A percentile compares a stretch with the other conserved stretches of the same genome.
These are phyloP conservation scores for Lecanicillium sp. DNA, from an alignment of 2,329 filamentous ascomycete genomes.

Conservation along the genomic window DNA sequence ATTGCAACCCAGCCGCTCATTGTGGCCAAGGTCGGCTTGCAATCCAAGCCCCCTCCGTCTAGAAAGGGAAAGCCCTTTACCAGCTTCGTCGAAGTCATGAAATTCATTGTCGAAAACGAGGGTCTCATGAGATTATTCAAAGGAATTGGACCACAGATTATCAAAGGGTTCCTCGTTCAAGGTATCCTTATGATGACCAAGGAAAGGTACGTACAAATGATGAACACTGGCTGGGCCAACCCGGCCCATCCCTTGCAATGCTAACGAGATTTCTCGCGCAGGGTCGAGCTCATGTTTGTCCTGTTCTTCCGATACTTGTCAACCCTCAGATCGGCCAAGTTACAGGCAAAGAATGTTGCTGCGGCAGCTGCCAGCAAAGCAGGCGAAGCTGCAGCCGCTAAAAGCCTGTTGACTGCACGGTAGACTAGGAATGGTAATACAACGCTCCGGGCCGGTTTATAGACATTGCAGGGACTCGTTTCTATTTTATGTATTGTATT, in stretches of 20 bases:
- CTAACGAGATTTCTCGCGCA: conserved; percentile 23
- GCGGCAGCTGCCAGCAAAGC: conserved; percentile 44
- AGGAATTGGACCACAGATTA: conserved; percentile 86
- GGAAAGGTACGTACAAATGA: conserved; percentile 67
- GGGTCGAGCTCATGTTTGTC: conserved; percentile 83
- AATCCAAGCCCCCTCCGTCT: conserved; percentile 81
- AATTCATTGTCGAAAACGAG: conserved; percentile 85
- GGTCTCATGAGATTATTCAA: conserved; percentile 84
- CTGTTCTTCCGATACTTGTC: conserved; percentile 77
- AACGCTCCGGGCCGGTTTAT: too few relatives aligned
- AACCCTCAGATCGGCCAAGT: conserved; percentile 59
- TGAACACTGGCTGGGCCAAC: too few relatives aligned
- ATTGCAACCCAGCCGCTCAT: conserved; percentile 91
- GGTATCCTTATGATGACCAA: conserved; percentile 99
- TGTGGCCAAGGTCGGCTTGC: conserved; percentile 93
- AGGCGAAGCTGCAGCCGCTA: conserved; percentile 10
- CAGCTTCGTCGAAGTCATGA: conserved; percentile 89
- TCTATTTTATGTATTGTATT: not conserved
- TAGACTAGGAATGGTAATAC: not conserved
- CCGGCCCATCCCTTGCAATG: not conserved
- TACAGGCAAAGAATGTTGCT: conserved; percentile 51
- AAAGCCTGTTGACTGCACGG: not conserved
- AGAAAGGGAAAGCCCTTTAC: conserved; percentile 88
- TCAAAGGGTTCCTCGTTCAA: conserved; percentile 89
- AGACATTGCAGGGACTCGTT: too few relatives aligned